Evolutionary conservation across 2,329 filamentous ascomycete genomes (phyloP).

Genomic region (Paraphaeosphaeria minitans): DNA sequence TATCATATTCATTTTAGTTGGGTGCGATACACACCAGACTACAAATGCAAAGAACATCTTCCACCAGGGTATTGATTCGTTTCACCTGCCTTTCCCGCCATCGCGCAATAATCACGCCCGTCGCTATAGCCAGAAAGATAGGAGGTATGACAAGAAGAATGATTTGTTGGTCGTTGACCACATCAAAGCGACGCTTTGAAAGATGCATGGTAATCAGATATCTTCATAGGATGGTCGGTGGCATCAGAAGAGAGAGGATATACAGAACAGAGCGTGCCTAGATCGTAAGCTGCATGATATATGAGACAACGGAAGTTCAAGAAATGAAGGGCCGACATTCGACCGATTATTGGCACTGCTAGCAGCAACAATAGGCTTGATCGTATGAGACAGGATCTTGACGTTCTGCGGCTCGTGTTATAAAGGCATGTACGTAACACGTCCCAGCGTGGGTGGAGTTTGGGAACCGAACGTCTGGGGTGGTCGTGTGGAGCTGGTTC

Average conservation of each 20-base stretch:
- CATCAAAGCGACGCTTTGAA: slow-evolving; percentile 20
- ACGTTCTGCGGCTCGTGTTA: slow-evolving; percentile 17
- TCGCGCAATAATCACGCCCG: slow-evolving; percentile 21
- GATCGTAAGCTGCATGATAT: slow-evolving; percentile 9
- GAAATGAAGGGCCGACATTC: slow-evolving; percentile 1
- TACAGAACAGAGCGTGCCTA: not conserved
- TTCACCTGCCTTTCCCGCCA: slow-evolving; percentile 27
- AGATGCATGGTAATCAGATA: slow-evolving; percentile 15
- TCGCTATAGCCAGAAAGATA: slow-evolving; percentile 21
- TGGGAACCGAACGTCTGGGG: slow-evolving; percentile 3
- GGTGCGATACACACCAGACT: slow-evolving; percentile 19
- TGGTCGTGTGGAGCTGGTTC: not conserved
- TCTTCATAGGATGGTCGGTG: slow-evolving; percentile 8
- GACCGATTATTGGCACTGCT: not conserved
- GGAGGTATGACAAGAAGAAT: slow-evolving; percentile 24
- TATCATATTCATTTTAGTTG: not conserved
- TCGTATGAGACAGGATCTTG: slow-evolving; percentile 1
- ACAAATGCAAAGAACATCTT: slow-evolving; percentile 24
- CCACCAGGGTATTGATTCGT: slow-evolving; percentile 23
- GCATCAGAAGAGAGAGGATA: not conserved
- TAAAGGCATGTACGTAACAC: slow-evolving; percentile 3
- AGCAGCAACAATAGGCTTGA: not conserved
- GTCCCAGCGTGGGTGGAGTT: slow-evolving; percentile 11
- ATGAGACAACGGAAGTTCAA: slow-evolving; percentile 1
- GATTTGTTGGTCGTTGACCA: slow-evolving; percentile 25